A percentile compares a stretch with the other conserved stretches of the same genome.
Conservation (phyloP, 805 yeast genomes). For the Crinitomyces ghanaensis region DNA sequence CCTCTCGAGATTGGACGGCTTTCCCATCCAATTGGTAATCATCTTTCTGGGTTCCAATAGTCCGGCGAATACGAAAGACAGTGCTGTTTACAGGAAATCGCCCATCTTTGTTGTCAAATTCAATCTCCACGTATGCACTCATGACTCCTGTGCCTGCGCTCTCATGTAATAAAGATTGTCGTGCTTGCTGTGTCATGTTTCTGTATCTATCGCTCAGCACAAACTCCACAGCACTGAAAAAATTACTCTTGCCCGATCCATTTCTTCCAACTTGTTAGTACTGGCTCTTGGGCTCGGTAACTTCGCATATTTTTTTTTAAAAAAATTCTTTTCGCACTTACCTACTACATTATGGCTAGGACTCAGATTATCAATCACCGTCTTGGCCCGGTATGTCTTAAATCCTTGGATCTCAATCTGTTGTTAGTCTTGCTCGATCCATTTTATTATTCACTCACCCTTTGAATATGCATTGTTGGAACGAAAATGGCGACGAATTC, state of each 20-base stretch:
- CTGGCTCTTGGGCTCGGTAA: no score
- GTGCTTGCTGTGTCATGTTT: conserved; percentile 71
- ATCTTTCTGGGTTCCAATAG: conserved; percentile 87
- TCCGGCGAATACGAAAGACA: conserved; percentile 69
- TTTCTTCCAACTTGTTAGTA: conserved; percentile 55
- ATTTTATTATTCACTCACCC: no score
- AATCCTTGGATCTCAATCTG: conserved; percentile 76
- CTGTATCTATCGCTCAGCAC: conserved; percentile 85
- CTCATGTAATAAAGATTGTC: conserved; percentile 80
- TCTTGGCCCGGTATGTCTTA: conserved; percentile 80
- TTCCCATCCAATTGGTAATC: conserved; percentile 78
- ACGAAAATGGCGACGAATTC: no score
- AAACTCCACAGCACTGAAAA: conserved; percentile 89
- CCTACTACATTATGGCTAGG: conserved; percentile 75
- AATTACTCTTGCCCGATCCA: conserved; percentile 95
- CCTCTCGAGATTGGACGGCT: conserved; percentile 67
- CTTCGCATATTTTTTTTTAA: not conserved
- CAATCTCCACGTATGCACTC: conserved; percentile 87
- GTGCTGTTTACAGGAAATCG: conserved; percentile 59
- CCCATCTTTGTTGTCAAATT: conserved; percentile 69
- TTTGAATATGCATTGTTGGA: no score
- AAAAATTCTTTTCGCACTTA: conserved; percentile 11
- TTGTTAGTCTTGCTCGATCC: no score
- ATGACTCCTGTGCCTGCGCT: conserved; percentile 69
- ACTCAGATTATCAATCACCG: conserved; percentile 63